Evolutionary conservation across 148 eudicot species (phyloP).

Genomic region (Tetragonia tetragonoides): DNA sequence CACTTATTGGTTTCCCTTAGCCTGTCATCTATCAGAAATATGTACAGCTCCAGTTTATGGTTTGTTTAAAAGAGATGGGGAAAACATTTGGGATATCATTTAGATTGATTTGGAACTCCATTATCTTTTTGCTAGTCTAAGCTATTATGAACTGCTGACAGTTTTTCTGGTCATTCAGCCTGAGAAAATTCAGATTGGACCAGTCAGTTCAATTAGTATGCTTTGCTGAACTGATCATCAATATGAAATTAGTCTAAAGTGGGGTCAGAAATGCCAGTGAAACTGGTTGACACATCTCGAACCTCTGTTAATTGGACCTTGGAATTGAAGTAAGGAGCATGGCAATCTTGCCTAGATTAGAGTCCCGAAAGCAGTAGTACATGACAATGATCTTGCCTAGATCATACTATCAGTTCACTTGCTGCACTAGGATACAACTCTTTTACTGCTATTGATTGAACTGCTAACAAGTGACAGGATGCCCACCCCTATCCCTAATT

Average conservation of each 20-base stretch:
- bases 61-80: not conserved
- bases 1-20: too few relatives aligned
- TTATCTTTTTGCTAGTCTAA: not conserved
- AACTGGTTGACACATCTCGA: not conserved
- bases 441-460: not conserved
- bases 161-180: not conserved
- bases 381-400: not conserved
- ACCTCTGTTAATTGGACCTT: not conserved
- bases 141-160: not conserved
- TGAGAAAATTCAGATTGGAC: not conserved
- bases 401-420: not conserved
- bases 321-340: not conserved
- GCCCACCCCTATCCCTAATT: not conserved
- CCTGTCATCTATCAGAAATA: too few relatives aligned
- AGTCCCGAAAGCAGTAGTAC: too few relatives aligned
- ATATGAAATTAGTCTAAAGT: not conserved
- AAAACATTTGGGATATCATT: not conserved
- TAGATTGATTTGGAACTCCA: not conserved
- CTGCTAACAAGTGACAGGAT: not conserved
- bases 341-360: too few relatives aligned
- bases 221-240: not conserved
- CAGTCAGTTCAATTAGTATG: not conserved
- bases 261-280: not conserved
- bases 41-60: too few relatives aligned
- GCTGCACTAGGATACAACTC: not conserved